These are phyloP conservation scores for Vigna reflexopilosa DNA, from an alignment of 306 rosid genomes.

Conservation along the genomic window DNA sequence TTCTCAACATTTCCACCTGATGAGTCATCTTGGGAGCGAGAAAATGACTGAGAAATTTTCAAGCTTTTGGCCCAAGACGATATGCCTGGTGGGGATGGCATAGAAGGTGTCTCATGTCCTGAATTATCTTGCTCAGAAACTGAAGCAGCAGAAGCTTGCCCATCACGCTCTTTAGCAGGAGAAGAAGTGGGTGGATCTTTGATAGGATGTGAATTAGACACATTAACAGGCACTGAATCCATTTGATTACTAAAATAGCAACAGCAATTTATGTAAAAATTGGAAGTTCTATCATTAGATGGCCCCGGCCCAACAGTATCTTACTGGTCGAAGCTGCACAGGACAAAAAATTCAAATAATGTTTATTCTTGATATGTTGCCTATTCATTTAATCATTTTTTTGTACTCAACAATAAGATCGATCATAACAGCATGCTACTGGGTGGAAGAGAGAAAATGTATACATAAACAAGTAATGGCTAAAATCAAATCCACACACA, in stretches of 20 bases:
- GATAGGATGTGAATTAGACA: slow-evolving; percentile 49
- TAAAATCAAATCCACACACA: slow-evolving; percentile 23
- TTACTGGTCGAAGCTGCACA: slow-evolving; percentile 49
- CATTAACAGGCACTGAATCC: slow-evolving; percentile 71
- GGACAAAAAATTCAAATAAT: slow-evolving; percentile 16
- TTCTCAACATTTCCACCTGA: slow-evolving; percentile 71
- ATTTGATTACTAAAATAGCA: slow-evolving; percentile 51
- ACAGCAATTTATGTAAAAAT: slow-evolving; percentile 42
- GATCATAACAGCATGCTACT: slow-evolving; percentile 7
- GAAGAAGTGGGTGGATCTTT: slow-evolving; percentile 52
- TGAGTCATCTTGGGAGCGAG: slow-evolving; percentile 69
- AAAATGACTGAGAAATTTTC: slow-evolving; percentile 75
- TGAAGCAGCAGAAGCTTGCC: slow-evolving; percentile 53
- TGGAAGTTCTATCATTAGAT: slow-evolving; percentile 46
- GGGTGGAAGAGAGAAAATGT: slow-evolving; percentile 14
- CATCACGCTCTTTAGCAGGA: slow-evolving; percentile 47
- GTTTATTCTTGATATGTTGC: neutral
- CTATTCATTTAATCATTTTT: slow-evolving; percentile 1
- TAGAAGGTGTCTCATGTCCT: slow-evolving; percentile 57
- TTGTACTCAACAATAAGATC: neutral
- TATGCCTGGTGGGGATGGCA: slow-evolving; percentile 63
- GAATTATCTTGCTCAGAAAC: slow-evolving; percentile 57
- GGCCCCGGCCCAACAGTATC: slow-evolving; percentile 45
- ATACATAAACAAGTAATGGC: neutral
- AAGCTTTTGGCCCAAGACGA: slow-evolving; percentile 92